phyloP scores from a whole-genome alignment of 2,329 filamentous ascomycete genomes.

The Phyllosticta citribraziliensis region DNA sequence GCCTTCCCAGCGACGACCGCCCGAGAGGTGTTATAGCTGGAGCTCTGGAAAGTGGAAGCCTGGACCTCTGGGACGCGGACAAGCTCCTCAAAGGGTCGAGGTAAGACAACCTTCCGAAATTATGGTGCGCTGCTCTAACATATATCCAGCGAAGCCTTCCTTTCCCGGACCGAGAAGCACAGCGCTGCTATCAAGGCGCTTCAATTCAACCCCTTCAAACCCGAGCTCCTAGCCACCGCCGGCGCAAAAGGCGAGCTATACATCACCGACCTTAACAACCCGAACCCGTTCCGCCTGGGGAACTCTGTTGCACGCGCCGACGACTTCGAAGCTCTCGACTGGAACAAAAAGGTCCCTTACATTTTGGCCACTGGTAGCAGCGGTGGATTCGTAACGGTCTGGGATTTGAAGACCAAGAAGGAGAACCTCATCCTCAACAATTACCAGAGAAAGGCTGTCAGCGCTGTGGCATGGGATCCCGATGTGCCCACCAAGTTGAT shows the following conservation, averaged over 20 bases:
- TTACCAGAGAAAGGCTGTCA: constrained; percentile 80
- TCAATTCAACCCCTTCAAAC: constrained; percentile 90
- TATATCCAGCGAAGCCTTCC: constrained; percentile 56
- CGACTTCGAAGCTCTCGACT: constrained; percentile 91
- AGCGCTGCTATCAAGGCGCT: constrained; percentile 85
- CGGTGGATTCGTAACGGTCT: constrained; percentile 92
- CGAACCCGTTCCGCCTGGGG: constrained; percentile 82
- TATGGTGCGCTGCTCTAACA: constrained; percentile 18
- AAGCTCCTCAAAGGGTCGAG: constrained; percentile 46
- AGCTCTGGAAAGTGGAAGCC: constrained; percentile 84
- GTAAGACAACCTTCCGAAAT: constrained; percentile 22
- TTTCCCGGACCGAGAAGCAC: constrained; percentile 83
- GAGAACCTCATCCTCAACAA: constrained; percentile 91
- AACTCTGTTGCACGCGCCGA: constrained; percentile 82
- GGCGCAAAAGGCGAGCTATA: constrained; percentile 94
- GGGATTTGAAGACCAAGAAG: constrained; percentile 97
- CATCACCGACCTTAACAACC: constrained; percentile 88
- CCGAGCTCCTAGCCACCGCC: constrained; percentile 83
- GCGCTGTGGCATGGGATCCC: constrained; percentile 94
- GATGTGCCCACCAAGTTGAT: constrained; percentile 86
- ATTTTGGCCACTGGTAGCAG: constrained; percentile 90
- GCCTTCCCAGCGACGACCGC: constrained; percentile 66
- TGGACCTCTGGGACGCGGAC: constrained; percentile 88
- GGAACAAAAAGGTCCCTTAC: constrained; percentile 96
- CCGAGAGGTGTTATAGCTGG: constrained; percentile 86